Evolutionary conservation across 2,329 filamentous ascomycete species (phyloP), one percentile per base, ranked within the genome.

Genomic region (Dactylellina parvicollis): DNA sequence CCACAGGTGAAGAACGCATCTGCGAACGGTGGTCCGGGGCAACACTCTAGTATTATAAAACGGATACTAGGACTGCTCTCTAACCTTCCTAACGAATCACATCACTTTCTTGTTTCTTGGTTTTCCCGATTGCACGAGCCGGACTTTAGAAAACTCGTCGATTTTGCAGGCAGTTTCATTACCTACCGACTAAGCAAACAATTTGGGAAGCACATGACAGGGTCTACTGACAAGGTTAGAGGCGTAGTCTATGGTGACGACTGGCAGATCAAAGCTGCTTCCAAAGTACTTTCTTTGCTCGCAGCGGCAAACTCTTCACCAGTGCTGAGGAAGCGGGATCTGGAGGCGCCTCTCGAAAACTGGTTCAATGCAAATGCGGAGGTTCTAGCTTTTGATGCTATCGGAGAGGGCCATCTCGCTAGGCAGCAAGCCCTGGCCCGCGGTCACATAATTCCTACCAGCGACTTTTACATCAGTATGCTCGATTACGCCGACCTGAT

Each of bases 401-500:
- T 61, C 14, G 62, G 70, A 12, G 62, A 62, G 8, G 62, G 56
- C 4, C 49, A 69, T 47, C 49, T 62, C 0, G 61, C 70, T 10
- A 78, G 80, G 70, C 80, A 82, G 38, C 82, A 82, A 69, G 83
- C 82, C 1, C 82, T 82, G 75, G 80, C 80, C 18, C 83, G 86
- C 75, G 88, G 88, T 0, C 90, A 91, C 78, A 84, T 93, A 40
- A 81, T 96, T 26, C 88, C 92, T 0, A 92, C 90, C 3, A 94
- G 88, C 77, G 88, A 92, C 77, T 97, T 96, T 79, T 97, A 96
- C 80, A 92, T 92, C 78, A 90, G 90, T 0, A 82, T 96, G 70
- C 85, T 96, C 8, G 93, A 97, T 79, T 92, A 92, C 77, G 87
- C 89, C n/a, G 92, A 96, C 78, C 84, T 96, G 4, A 86, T 95